These are phyloP conservation scores for Eimeria necatrix DNA, from an alignment of 169 alveolate genomes.

Conservation along the genomic window DNA sequence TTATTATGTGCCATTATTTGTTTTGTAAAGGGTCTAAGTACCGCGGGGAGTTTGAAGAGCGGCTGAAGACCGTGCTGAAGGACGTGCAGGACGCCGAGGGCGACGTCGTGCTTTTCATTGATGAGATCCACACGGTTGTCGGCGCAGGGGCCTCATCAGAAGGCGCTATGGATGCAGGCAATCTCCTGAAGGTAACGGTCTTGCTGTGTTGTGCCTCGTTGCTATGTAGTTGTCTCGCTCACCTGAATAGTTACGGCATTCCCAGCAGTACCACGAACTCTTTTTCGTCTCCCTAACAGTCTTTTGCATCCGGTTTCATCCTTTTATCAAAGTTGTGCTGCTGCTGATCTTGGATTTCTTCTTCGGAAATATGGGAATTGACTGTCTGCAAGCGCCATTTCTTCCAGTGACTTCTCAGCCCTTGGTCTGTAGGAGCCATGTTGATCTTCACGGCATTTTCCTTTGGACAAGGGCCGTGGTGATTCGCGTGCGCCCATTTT, in stretches of 20 bases:
- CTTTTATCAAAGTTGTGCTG: no score
- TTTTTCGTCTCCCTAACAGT: no score
- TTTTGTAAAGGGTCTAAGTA: slow-evolving; percentile 89
- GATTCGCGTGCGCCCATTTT: not conserved
- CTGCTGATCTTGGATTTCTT: no score
- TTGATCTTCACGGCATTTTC: not conserved
- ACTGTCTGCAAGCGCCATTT: no score
- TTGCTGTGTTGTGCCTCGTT: no score
- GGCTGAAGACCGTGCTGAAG: slow-evolving; percentile 90
- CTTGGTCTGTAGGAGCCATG: no score
- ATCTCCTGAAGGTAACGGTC: slow-evolving; percentile 85
- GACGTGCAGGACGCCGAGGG: slow-evolving; percentile 93
- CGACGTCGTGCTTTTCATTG: slow-evolving; percentile 91
- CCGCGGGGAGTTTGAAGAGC: slow-evolving; percentile 93
- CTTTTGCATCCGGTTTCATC: no score
- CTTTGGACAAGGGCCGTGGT: not conserved
- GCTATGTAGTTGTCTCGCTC: no score
- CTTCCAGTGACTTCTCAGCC: no score
- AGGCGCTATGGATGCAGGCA: slow-evolving; percentile 93
- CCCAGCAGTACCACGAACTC: no score
- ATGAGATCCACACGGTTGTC: slow-evolving; percentile 92
- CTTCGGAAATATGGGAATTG: no score
- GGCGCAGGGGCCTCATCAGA: slow-evolving; percentile 93
- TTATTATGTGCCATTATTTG: not conserved
- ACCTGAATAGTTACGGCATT: no score